These are phyloP conservation scores for Cryptococcus sp. DNA, from an alignment of 1,284 basidiomycete genomes.

Conservation along the genomic window DNA sequence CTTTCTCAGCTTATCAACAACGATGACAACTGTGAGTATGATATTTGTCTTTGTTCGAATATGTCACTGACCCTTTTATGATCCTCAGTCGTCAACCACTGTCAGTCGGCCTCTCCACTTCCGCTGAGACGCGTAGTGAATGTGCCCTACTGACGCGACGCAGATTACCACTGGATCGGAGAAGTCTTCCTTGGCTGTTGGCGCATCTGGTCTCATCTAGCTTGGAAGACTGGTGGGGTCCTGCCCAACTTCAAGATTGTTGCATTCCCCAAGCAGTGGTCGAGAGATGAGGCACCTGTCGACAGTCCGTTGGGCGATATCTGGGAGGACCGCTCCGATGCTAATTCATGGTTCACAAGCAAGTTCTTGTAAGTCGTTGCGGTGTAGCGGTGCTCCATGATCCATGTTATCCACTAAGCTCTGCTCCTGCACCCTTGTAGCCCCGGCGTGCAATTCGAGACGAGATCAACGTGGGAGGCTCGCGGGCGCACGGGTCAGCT, in stretches of 20 bases:
- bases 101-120: constrained; percentile 6
- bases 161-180: constrained; percentile 35
- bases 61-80: no score
- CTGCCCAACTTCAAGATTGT: constrained; percentile 19
- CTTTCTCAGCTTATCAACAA: constrained; percentile 20
- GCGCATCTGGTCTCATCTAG: constrained; percentile 22
- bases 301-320: background rate
- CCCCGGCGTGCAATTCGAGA: constrained; percentile 16
- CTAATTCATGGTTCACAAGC: constrained; percentile 26
- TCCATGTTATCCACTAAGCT: no score
- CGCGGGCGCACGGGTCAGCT: constrained; percentile 7
- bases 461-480: constrained; percentile 11
- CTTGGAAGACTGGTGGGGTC: constrained; percentile 6
- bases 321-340: constrained; percentile 28
- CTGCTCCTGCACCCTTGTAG: background rate
- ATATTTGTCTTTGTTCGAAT: background rate
- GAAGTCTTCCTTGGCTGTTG: constrained; percentile 32
- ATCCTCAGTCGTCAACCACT: constrained; percentile 23
- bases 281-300: background rate
- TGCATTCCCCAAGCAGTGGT: constrained; percentile 13
- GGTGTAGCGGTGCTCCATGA: background rate
- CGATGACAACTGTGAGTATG: constrained; percentile 10
- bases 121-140: background rate
- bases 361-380: constrained; percentile 27
- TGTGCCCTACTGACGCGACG: background rate